A percentile compares a stretch with the other conserved stretches of the same genome.
phyloP scores from a whole-genome alignment of 1,284 basidiomycete species.

The Ceratobasidium sp. region DNA sequence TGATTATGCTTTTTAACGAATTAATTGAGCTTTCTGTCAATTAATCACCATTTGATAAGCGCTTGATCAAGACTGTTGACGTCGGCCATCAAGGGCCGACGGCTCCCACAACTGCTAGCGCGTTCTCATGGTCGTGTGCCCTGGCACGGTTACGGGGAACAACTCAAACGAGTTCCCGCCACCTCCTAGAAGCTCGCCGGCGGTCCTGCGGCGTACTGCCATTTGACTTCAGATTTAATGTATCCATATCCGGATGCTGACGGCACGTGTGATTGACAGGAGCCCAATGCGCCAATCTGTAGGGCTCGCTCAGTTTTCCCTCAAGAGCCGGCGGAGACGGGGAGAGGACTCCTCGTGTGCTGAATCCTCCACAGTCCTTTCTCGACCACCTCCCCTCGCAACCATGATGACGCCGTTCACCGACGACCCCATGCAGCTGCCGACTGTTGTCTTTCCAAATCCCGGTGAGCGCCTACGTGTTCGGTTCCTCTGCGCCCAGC shows the following conservation, averaged over 20 bases:
- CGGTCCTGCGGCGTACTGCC: conserved; percentile 14
- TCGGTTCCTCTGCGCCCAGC: background rate
- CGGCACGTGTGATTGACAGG: conserved; percentile 40
- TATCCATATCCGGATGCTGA: conserved; percentile 12
- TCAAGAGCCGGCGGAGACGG: conserved; percentile 23
- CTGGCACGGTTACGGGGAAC: background rate
- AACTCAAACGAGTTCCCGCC: conserved; percentile 3
- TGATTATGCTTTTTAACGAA: background rate
- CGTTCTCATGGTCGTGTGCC: background rate
- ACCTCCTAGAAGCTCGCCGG: conserved; percentile 33
- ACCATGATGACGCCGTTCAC: conserved; percentile 20
- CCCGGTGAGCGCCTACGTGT: conserved; percentile 9
- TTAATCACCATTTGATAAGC: conserved; percentile 17
- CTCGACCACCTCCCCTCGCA: background rate
- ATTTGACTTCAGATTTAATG: conserved; percentile 21
- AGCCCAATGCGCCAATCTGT: background rate
- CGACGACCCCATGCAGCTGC: conserved; percentile 25
- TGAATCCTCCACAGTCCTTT: conserved; percentile 34
- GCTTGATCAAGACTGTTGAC: conserved; percentile 2
- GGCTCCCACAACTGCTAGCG: background rate
- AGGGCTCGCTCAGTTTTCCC: background rate
- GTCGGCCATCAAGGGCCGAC: background rate
- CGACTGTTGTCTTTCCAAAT: conserved; percentile 40
- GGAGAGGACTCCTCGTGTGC: conserved; percentile 2
- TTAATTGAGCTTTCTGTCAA: background rate